Percentiles rank a stretch among this genome's conserved stretches.
These are phyloP conservation scores for Erodium trifolium DNA, from an alignment of 441 rosid species.

Conservation along the genomic window DNA sequence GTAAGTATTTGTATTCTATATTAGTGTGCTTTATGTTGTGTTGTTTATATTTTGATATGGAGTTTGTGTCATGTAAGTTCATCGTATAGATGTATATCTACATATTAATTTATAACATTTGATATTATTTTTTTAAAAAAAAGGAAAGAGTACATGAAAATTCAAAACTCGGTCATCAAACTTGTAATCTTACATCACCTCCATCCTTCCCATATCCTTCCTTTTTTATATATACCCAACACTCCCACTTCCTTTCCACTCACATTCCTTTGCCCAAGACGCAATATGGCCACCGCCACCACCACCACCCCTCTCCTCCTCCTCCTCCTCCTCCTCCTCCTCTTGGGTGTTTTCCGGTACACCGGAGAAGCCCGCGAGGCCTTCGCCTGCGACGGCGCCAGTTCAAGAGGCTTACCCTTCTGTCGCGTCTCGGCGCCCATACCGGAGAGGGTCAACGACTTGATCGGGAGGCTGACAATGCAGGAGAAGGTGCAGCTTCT, in stretches of 20 bases:
- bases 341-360: not conserved
- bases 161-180: slow-evolving; percentile 14
- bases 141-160: no score
- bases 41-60: no score
- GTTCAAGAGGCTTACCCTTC: slow-evolving; percentile 45
- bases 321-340: slow-evolving; percentile 12
- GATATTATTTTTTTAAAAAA: no score
- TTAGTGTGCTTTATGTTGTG: no score
- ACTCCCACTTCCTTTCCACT: slow-evolving; percentile 7
- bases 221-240: slow-evolving; percentile 13
- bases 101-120: no score
- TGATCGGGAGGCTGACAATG: slow-evolving; percentile 59
- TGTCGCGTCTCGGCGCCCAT: slow-evolving; percentile 44
- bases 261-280: not conserved
- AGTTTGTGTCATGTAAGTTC: no score
- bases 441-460: slow-evolving; percentile 55
- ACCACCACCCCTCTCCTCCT: not conserved
- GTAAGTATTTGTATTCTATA: no score
- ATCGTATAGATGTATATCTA: no score
- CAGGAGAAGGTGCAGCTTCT: slow-evolving; percentile 63
- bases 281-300: not conserved
- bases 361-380: slow-evolving; percentile 36
- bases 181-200: slow-evolving; percentile 12
- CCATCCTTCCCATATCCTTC: slow-evolving; percentile 9
- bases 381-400: slow-evolving; percentile 67